A percentile compares a stretch with the other conserved stretches of the same genome.
phyloP scores from a whole-genome alignment of 441 rosid genomes.

The Bocquillonia castaneifolia region DNA sequence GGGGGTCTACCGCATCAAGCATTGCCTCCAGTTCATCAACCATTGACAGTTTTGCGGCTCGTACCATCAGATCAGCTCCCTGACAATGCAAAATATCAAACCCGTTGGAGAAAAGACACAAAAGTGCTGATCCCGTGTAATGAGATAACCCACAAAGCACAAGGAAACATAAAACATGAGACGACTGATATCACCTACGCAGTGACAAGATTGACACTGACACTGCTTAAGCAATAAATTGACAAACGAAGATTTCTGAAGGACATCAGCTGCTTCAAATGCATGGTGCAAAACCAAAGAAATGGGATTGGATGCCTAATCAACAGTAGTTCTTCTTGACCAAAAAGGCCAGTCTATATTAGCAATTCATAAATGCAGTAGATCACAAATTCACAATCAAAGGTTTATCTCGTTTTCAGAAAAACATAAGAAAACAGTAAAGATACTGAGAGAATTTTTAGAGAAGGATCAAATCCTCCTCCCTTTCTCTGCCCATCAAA shows the following conservation, averaged over 20 bases:
- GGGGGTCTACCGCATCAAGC: slow-evolving; percentile 86
- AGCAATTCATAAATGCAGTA: too few relatives aligned
- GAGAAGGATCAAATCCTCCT: too few relatives aligned
- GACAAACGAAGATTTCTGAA: not conserved
- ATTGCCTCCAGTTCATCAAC: slow-evolving; percentile 84
- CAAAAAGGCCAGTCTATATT: too few relatives aligned
- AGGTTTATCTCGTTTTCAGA: too few relatives aligned
- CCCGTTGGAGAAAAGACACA: not conserved
- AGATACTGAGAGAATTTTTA: too few relatives aligned
- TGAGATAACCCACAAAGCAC: too few relatives aligned
- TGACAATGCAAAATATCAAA: slow-evolving; percentile 23
- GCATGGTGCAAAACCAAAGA: not conserved
- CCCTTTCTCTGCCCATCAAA: not conserved
- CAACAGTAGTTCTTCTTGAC: too few relatives aligned
- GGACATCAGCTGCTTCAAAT: not conserved
- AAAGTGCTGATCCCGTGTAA: not conserved
- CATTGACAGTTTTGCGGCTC: slow-evolving; percentile 75
- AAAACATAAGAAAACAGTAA: too few relatives aligned
- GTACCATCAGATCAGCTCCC: slow-evolving; percentile 83
- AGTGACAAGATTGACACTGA: not conserved
- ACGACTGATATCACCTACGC: not conserved
- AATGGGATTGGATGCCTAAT: not conserved
- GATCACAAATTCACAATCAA: too few relatives aligned
- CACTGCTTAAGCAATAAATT: not conserved
- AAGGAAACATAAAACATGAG: not conserved